Conservation (phyloP, 306 rosid genomes). For the Arachis stenosperma region DNA sequence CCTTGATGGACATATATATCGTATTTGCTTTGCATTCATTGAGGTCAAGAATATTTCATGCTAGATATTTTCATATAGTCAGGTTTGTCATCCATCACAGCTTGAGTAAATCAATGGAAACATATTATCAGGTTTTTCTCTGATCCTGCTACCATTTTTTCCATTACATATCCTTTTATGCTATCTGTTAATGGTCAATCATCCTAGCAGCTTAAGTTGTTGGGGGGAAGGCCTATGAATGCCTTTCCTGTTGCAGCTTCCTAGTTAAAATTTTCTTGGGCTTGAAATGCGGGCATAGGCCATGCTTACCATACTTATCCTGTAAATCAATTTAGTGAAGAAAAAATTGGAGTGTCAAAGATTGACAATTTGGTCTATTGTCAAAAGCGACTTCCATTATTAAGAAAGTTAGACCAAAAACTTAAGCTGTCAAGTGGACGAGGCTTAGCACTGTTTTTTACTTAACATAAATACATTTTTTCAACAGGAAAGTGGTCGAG, state of each 20-base stretch:
- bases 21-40: constrained; percentile 33
- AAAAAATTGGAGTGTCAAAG: constrained; percentile 16
- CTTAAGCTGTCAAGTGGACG: constrained; percentile 5
- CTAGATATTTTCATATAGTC: constrained; percentile 64
- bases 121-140: constrained; percentile 85
- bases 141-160: constrained; percentile 31
- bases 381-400: neutral
- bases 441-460: constrained; percentile 4
- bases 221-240: constrained; percentile 17
- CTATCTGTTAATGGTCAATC: constrained; percentile 22
- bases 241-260: constrained; percentile 16
- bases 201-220: constrained; percentile 22
- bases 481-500: constrained; percentile 95
- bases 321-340: constrained; percentile 28
- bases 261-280: constrained; percentile 26
- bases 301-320: constrained; percentile 14
- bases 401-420: constrained; percentile 20
- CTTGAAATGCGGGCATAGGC: neutral
- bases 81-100: constrained; percentile 99
- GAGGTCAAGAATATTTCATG: constrained; percentile 40
- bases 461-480: constrained; percentile 34
- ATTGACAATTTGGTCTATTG: constrained; percentile 6
- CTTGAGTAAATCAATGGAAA: constrained; percentile 97
- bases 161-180: constrained; percentile 17
- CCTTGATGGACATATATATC: constrained; percentile 30